These are phyloP conservation scores for Solanum chacoense DNA, from an alignment of 305 asterid genomes.

Conservation along the genomic window DNA sequence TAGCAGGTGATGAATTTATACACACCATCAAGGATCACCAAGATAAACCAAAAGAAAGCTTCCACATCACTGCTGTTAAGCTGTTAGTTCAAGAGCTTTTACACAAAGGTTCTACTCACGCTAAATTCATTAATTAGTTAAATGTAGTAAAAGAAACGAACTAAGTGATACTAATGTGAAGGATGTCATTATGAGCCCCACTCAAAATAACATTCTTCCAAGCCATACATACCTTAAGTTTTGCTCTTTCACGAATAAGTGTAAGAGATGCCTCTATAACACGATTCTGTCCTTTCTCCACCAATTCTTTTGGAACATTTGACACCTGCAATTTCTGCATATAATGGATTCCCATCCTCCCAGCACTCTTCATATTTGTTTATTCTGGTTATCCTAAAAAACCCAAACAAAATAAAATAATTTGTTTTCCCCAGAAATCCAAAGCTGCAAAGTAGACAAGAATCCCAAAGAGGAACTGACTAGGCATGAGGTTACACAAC, in stretches of 20 bases:
- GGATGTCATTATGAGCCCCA: not conserved
- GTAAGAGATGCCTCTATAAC: slow-evolving; percentile 95
- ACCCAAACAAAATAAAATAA: not conserved
- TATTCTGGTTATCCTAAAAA: slow-evolving; percentile 3
- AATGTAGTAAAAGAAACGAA: not conserved
- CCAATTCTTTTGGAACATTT: slow-evolving; percentile 68
- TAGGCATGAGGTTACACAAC: not conserved
- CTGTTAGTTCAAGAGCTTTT: not conserved
- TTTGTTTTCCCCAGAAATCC: not conserved
- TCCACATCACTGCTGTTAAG: not conserved
- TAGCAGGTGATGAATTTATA: not conserved
- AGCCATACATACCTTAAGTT: slow-evolving; percentile 55
- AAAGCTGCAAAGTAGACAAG: not conserved
- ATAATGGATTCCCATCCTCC: slow-evolving; percentile 71
- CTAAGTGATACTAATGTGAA: not conserved
- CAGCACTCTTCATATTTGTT: slow-evolving; percentile 45
- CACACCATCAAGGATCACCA: not conserved
- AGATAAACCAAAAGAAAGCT: not conserved
- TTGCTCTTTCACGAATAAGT: slow-evolving; percentile 93
- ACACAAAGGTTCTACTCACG: not conserved
- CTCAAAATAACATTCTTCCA: not conserved
- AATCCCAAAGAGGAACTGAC: not conserved
- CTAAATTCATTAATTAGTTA: not conserved
- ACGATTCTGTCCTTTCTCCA: slow-evolving; percentile 92
- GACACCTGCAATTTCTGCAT: slow-evolving; percentile 64